Base-by-base conservation (phyloP, 495 filamentous ascomycete genomes). In the Chlorociboria aeruginascens region DNA sequence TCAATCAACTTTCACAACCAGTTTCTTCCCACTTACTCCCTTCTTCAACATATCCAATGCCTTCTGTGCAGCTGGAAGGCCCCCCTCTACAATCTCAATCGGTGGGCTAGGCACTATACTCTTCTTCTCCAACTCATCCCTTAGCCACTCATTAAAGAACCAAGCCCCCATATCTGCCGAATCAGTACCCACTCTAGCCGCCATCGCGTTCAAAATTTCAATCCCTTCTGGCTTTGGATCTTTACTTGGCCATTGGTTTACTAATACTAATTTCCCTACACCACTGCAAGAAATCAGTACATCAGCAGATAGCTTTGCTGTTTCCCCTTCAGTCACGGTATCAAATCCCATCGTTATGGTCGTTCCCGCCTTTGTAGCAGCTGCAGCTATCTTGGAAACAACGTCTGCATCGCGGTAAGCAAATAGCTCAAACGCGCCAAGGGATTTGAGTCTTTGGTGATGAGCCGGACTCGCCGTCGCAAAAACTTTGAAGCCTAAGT, bases 351-450 rank as follows among this genome's bases (percentile, higher is more conserved):
- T 42, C 28, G 61, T 55, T 43, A 75, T 63, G 12, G 58, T 61
- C 9, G 71, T 46, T 0, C 66, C 69, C 34, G 68, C 67, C 38
- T 57, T 53, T 34, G 57, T 64, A 3, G 66, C 71, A 16, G 69
- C 62, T 8, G 59, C 52, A 13, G 74, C 53, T 40, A 77, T 69
- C 3, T 46, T 46, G 30, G 66, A 57, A 29, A 73, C 68, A 10
- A 75, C 70, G 8, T 51, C 29, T 13, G 62, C 38, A 0, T 69
- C 62, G n/a, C 66, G 66, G 40, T 77, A 72, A 46, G 77, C 68
- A 45, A 76, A 76, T 0, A 71, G 63, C 25, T 61, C 53, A n/a
- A 61, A 62, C 12, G 73, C 74, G 4, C 73, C 74, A 7, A 78
- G 49, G 0, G 59, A 62, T 35, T 49, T 58, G n/a, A 76, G 48